phyloP scores from a whole-genome alignment of 352 stramenopile species.

The Pythium guiyangense region DNA sequence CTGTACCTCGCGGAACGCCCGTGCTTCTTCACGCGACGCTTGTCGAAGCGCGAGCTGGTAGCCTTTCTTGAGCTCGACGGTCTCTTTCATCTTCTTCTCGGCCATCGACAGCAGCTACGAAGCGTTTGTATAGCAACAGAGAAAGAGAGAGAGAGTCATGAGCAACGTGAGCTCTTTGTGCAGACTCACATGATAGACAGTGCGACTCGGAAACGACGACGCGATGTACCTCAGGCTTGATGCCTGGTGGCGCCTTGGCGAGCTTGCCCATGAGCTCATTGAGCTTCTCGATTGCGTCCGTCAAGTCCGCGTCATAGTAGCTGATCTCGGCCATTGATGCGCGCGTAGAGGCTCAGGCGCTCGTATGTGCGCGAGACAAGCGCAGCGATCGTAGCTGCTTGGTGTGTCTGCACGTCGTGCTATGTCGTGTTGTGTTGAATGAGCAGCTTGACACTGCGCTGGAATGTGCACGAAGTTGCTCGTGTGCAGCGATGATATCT shows the following conservation, averaged over 20 bases:
- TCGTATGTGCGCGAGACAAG: no score
- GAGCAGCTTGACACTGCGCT: no score
- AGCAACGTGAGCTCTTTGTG: neutral
- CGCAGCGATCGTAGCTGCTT: neutral
- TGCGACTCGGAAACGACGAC: neutral
- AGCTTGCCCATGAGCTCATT: conserved; percentile 86
- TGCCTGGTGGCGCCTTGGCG: conserved; percentile 60
- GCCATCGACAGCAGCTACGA: conserved; percentile 63
- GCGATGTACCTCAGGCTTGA: conserved; percentile 54
- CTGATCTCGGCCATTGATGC: conserved; percentile 78
- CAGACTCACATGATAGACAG: no score
- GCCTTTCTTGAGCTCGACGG: conserved; percentile 82
- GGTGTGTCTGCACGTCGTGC: neutral
- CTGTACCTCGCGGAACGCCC: conserved; percentile 61
- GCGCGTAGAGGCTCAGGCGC: no score
- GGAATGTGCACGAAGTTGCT: neutral
- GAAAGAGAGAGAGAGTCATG: neutral
- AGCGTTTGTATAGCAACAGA: no score
- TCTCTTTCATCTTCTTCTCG: conserved; percentile 82
- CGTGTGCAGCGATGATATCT: no score
- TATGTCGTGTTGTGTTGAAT: neutral
- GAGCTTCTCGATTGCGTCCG: conserved; percentile 76
- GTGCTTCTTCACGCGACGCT: conserved; percentile 61
- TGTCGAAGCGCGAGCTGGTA: conserved; percentile 80
- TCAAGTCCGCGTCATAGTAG: conserved; percentile 85